Evolutionary conservation across 495 filamentous ascomycete genomes (phyloP), one percentile per base, ranked within the genome.

Genomic region (Halenospora varia): DNA sequence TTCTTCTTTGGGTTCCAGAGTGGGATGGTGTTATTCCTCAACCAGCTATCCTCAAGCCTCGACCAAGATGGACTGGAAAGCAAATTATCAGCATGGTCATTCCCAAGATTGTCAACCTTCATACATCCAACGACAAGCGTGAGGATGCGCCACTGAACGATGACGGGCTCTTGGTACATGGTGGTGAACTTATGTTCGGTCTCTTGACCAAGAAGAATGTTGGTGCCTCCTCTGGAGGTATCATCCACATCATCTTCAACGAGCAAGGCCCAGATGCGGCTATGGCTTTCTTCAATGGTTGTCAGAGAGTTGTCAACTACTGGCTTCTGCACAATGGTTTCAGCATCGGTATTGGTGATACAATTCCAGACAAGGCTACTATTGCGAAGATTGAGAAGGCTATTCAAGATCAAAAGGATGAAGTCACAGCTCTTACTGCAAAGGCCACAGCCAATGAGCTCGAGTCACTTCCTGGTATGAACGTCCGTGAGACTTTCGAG

Each of bases 281-380:
- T 9, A 88, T 97, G 70, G 82, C 81, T 40, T 99, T 99, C 78
- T 96, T 99, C 76, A 96, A 96, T 65, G 92, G 91, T 51, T 85
- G 86, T 29, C 94, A 99, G 71, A 83, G 87, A 15, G 92, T 97
- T 40, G 87, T 97, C 59, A 90, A 90, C 67, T 96, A 97, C 72
- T 97, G 94, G 94, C 82, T 99, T 10, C 77, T 97, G n/a, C 95
- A 99, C 72, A 88, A 97, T 67, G 94, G 94, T 45, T 94, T 95
- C 74, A 96, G 90, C 72, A 97, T 99, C 60, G 94, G 94, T 73
- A 97, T 99, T 60, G 94, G 94, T 72, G 94, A 99, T 69, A 97
- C 95, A 0, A 93, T 99, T 70, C 94, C 94, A 3, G 93, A 97
- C 67, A 77, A 78, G 41, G 70, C 70, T 1, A 97, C 93, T 15